A percentile compares a stretch with the other conserved stretches of the same genome.
phyloP scores from a whole-genome alignment of 1,139 yeast genomes.

The Geotrichum klebahnii region DNA sequence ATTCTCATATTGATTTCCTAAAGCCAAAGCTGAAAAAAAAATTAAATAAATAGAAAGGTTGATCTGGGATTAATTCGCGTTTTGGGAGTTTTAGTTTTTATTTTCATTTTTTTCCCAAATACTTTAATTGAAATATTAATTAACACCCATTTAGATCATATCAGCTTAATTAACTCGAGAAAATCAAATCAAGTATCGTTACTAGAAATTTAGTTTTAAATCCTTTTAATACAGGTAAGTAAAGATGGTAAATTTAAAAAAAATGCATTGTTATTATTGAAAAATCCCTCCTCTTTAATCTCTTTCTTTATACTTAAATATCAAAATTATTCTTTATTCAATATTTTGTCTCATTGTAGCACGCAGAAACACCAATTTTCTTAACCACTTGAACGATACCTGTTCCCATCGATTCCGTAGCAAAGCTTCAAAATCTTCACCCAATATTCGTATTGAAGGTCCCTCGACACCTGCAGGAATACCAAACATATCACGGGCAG shows the following conservation, averaged over 20 bases:
- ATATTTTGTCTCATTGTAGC: neutral
- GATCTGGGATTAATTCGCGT: too few species aligned
- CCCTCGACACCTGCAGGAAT: conserved; percentile 12
- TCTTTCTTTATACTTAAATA: neutral
- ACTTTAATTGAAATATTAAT: neutral
- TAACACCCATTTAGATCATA: too few species aligned
- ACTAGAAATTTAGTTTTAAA: too few species aligned
- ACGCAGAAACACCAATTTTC: conserved; percentile 5
- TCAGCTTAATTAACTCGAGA: too few species aligned
- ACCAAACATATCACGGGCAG: conserved; percentile 12
- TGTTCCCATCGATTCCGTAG: conserved; percentile 8
- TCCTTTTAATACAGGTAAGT: too few species aligned
- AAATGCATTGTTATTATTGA: too few species aligned
- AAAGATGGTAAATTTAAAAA: too few species aligned
- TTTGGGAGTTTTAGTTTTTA: too few species aligned
- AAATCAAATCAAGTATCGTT: too few species aligned
- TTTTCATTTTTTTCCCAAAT: neutral
- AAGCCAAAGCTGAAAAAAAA: too few species aligned
- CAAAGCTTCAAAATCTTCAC: conserved; percentile 5
- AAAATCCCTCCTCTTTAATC: too few species aligned
- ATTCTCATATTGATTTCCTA: conserved; percentile 71
- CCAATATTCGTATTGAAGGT: conserved; percentile 1
- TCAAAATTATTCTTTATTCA: neutral
- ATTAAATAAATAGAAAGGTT: too few species aligned
- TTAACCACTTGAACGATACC: conserved; percentile 11